Evolutionary conservation across 441 rosid species (phyloP).

Genomic region (Erysimum pusillum): DNA sequence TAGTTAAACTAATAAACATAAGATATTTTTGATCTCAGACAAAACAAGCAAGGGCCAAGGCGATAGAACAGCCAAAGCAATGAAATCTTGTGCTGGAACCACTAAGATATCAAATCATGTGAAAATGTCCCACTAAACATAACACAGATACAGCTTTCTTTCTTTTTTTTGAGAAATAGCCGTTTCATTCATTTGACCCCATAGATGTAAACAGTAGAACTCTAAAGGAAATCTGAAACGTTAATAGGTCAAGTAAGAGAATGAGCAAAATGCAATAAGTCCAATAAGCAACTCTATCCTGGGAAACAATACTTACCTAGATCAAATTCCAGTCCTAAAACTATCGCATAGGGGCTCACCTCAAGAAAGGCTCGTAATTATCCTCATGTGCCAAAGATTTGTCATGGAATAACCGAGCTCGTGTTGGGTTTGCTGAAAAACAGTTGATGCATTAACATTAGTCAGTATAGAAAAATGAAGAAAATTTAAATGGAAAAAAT

Average conservation of each 20-base stretch:
- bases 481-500: background rate
- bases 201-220: conserved; percentile 12
- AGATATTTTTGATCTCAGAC: conserved; percentile 10
- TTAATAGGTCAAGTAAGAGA: conserved; percentile 1
- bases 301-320: background rate
- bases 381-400: conserved; percentile 79
- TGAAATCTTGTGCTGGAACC: background rate
- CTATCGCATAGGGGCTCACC: conserved; percentile 59
- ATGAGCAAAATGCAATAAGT: background rate
- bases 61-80: background rate
- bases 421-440: conserved; percentile 81
- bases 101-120: background rate
- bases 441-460: conserved; percentile 28
- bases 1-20: background rate
- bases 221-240: conserved; percentile 4
- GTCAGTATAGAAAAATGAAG: conserved; percentile 8
- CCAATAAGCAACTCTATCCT: background rate
- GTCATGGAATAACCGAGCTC: conserved; percentile 92
- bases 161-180: background rate
- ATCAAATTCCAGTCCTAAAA: background rate
- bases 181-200: conserved; percentile 8
- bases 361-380: conserved; percentile 95
- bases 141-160: background rate
- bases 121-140: background rate
- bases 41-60: conserved; percentile 15